Conservation (phyloP, 2,329 filamentous ascomycete genomes). For the Beauveria australis region DNA sequence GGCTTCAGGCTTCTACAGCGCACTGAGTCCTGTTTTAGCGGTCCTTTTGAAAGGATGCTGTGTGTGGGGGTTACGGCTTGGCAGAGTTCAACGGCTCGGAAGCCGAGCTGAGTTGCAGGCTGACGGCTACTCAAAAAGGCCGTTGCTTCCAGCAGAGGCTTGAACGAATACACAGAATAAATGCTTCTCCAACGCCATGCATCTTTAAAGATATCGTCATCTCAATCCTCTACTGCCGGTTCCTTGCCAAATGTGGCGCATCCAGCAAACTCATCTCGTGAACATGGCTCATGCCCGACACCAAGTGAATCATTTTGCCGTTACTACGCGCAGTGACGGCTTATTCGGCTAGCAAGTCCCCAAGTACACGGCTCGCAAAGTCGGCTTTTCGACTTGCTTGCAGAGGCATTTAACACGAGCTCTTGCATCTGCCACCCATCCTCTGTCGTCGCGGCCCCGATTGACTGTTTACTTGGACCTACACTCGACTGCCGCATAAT, state of each 20-base stretch:
- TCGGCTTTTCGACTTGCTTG: neutral
- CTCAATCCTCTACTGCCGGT: neutral
- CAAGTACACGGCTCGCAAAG: neutral
- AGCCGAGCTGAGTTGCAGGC: neutral
- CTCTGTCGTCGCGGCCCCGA: too few species aligned
- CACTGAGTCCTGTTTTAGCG: neutral
- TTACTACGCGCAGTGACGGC: neutral
- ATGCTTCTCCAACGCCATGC: neutral
- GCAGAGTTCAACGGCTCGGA: slow-evolving; percentile 2
- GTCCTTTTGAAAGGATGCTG: neutral
- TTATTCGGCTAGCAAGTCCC: neutral
- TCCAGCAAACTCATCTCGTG: neutral
- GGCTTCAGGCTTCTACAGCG: neutral
- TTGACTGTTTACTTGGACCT: neutral
- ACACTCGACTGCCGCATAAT: neutral
- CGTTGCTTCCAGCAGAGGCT: neutral
- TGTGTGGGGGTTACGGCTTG: neutral
- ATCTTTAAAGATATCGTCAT: neutral
- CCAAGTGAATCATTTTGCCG: neutral
- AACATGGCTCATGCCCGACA: neutral
- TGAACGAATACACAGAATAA: too few species aligned
- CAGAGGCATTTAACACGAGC: neutral
- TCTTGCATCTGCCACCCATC: neutral
- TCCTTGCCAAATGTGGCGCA: neutral
- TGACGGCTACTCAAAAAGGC: neutral